Evolutionary conservation across 2,329 filamentous ascomycete genomes (phyloP), one percentile per base, ranked within the genome.

Genomic region (Aaosphaeria pasadenensis): DNA sequence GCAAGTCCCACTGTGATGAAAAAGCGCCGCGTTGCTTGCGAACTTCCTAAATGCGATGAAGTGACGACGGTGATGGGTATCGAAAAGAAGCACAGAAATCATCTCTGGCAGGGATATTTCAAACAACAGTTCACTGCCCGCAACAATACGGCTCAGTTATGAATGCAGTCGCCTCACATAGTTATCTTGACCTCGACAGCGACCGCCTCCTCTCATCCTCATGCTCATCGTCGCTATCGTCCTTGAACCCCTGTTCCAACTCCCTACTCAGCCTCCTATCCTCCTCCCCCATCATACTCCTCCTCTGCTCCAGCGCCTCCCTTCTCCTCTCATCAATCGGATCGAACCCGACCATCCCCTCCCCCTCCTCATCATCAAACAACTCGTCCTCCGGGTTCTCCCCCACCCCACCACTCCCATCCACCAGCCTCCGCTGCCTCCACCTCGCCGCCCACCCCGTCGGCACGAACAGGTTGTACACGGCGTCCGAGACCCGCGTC

Each of bases 211-310:
- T 51, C 36, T 59, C 62, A 28, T 63, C 63, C 13, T 63, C 69
- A 5, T 61, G 66, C 46, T 84, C 82, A 35, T 86, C 83, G 47
- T 86, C 83, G 63, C 86, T 88, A 57, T 88, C 85, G 65, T 89
- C 86, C 70, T 82, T 81, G 63, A 89, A 89, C 0, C 85, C 86
- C 60, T 86, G 80, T 66, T 92, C 88, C 44, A 92, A 70, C 58
- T 95, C 90, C 71, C 89, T 78, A 67, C 89, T 92, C 52, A 95
- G 62, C 53, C 90, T 78, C 57, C 82, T 75, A n/a, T 17, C 73
- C 42, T 76, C 77, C 51, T 83, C 80, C 32, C 60, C 62, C 36
- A 67, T 55, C 45, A 57, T 41, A 71, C 70, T 69, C 42, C 69
- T 53, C 17, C 70, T 51, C 49, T 69, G 63, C 47, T 72, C 71